Percentiles rank a stretch among this genome's conserved stretches.
These are phyloP conservation scores for Pestalotiopsis sp. DNA, from an alignment of 2,329 filamentous ascomycete genomes.

Conservation along the genomic window DNA sequence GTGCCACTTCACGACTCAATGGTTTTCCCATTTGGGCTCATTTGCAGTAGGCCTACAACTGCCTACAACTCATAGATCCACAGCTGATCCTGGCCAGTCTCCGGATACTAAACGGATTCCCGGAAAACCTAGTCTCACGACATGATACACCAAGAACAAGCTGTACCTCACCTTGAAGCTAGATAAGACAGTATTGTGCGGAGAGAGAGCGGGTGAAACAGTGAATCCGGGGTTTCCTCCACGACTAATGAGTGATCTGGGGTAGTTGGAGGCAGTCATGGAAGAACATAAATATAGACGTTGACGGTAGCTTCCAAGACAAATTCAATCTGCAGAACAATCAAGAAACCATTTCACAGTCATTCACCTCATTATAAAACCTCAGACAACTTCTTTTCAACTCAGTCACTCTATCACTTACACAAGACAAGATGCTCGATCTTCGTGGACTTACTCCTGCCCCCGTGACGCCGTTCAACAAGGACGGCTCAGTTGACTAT, in stretches of 20 bases:
- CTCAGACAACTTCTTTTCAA: background rate
- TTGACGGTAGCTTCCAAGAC: background rate
- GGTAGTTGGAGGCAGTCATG: background rate
- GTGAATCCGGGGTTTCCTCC: background rate
- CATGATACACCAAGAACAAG: background rate
- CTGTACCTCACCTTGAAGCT: too few species aligned
- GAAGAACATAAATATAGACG: background rate
- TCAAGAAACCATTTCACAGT: background rate
- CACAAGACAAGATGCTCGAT: constrained; percentile 38
- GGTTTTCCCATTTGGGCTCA: background rate
- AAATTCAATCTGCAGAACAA: background rate
- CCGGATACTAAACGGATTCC: background rate
- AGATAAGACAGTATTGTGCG: background rate
- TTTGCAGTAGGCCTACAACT: background rate
- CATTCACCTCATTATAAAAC: background rate
- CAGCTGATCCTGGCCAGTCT: background rate
- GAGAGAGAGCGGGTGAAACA: background rate
- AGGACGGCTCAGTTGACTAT: constrained; percentile 51
- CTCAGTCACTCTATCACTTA: background rate
- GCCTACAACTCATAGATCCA: background rate
- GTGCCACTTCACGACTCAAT: background rate
- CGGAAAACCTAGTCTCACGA: background rate
- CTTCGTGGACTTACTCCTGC: constrained; percentile 52
- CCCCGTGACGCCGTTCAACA: constrained; percentile 54
- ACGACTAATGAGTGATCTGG: background rate